phyloP scores from a whole-genome alignment of 2,329 filamentous ascomycete genomes.

The Myriangium duriaei region DNA sequence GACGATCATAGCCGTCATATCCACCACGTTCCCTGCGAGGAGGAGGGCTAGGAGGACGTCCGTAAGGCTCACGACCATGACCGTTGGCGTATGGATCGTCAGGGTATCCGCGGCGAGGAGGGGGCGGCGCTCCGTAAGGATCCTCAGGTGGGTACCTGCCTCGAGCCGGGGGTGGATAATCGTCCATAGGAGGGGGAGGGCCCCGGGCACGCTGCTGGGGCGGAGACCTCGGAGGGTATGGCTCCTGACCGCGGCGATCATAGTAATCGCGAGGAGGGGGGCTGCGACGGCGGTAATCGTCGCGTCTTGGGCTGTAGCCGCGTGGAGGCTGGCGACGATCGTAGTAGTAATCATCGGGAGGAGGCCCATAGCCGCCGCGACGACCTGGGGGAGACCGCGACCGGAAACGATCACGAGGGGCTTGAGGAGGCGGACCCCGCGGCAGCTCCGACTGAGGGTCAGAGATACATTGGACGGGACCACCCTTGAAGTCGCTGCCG shows the following conservation, averaged over 20 bases:
- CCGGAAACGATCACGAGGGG: slow-evolving; percentile 53
- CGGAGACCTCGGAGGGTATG: slow-evolving; percentile 55
- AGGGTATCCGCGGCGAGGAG: slow-evolving; percentile 43
- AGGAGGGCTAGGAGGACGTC: slow-evolving; percentile 30
- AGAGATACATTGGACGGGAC: slow-evolving; percentile 69
- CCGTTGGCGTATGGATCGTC: slow-evolving; percentile 49
- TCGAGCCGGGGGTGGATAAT: slow-evolving; percentile 52
- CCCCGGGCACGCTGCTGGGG: slow-evolving; percentile 54
- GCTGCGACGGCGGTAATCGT: slow-evolving; percentile 73
- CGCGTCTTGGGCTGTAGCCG: slow-evolving; percentile 73
- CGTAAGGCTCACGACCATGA: slow-evolving; percentile 46
- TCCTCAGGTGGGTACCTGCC: slow-evolving; percentile 57
- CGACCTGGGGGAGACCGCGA: slow-evolving; percentile 64
- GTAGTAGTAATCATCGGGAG: slow-evolving; percentile 59
- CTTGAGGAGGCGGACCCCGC: slow-evolving; percentile 36
- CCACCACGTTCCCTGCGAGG: slow-evolving; percentile 24
- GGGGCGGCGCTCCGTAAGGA: slow-evolving; percentile 48
- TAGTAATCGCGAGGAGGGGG: slow-evolving; percentile 76
- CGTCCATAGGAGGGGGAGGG: slow-evolving; percentile 59
- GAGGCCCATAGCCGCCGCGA: slow-evolving; percentile 47
- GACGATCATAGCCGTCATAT: slow-evolving; percentile 37
- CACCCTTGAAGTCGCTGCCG: slow-evolving; percentile 82
- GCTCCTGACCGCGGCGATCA: slow-evolving; percentile 50
- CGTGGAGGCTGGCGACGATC: slow-evolving; percentile 69
- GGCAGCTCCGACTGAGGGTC: slow-evolving; percentile 66